Conservation (phyloP, 73 alveolate species). For the Paramecium tetraurelia region DNA sequence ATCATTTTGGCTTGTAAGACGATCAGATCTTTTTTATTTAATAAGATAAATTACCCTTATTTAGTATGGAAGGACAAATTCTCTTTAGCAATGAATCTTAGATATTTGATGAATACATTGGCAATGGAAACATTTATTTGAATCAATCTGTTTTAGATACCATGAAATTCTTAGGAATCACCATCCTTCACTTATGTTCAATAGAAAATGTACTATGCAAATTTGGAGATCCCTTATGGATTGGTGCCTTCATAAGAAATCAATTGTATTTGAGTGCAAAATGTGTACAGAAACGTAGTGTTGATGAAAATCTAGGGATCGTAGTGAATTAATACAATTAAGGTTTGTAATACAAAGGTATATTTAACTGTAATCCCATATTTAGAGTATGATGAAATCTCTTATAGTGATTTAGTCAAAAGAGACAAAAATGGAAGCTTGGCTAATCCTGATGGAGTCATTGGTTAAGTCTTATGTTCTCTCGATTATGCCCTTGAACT, state of each 20-base stretch:
- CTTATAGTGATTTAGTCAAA: constrained; percentile 26
- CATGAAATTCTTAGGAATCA: constrained; percentile 55
- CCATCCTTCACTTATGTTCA: constrained; percentile 73
- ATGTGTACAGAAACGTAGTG: constrained; percentile 57
- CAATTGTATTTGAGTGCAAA: constrained; percentile 53
- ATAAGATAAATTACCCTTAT: constrained; percentile 74
- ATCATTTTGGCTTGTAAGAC: constrained; percentile 72
- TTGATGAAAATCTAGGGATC: constrained; percentile 75
- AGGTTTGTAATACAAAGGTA: constrained; percentile 29
- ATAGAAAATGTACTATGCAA: constrained; percentile 80
- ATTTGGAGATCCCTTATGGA: constrained; percentile 76
- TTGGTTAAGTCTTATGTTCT: constrained; percentile 65
- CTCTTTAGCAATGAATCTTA: neutral
- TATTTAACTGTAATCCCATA: neutral
- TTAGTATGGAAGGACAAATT: constrained; percentile 73
- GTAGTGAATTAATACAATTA: constrained; percentile 19
- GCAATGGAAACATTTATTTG: constrained; percentile 79
- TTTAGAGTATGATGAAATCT: constrained; percentile 75
- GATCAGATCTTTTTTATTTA: constrained; percentile 66
- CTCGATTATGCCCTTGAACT: constrained; percentile 29
- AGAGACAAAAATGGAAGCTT: constrained; percentile 63
- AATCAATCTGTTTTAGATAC: constrained; percentile 26
- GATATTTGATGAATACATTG: neutral
- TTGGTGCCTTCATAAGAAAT: constrained; percentile 60
- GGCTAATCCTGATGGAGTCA: constrained; percentile 65